These are phyloP conservation scores for Fusarium agapanthi DNA, from an alignment of 2,329 filamentous ascomycete species.

Conservation along the genomic window DNA sequence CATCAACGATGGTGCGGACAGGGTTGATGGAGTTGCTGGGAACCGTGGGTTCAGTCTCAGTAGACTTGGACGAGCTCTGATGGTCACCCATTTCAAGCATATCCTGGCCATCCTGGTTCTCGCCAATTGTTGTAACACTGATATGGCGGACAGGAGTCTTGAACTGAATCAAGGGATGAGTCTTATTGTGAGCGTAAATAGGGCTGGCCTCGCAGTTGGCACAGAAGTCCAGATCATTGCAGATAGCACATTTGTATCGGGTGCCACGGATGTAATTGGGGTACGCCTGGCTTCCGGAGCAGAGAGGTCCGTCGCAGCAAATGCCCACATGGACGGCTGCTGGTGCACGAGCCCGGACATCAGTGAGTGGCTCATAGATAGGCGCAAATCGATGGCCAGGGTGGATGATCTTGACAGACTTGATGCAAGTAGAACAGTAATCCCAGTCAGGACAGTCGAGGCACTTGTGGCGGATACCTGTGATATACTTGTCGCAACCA, in stretches of 20 bases:
- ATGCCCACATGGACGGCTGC: slow-evolving; percentile 78
- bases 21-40: slow-evolving; percentile 58
- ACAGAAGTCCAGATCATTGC: slow-evolving; percentile 94
- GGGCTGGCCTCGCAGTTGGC: slow-evolving; percentile 92
- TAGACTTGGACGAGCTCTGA: slow-evolving; percentile 55
- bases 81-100: slow-evolving; percentile 78
- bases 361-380: slow-evolving; percentile 76
- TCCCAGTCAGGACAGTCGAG: slow-evolving; percentile 98
- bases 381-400: slow-evolving; percentile 88
- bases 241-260: slow-evolving; percentile 97
- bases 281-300: slow-evolving; percentile 64
- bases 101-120: slow-evolving; percentile 72
- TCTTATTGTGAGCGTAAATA: slow-evolving; percentile 85
- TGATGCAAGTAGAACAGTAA: slow-evolving; percentile 82
- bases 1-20: slow-evolving; percentile 77
- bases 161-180: slow-evolving; percentile 97
- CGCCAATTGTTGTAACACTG: slow-evolving; percentile 83
- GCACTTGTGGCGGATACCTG: slow-evolving; percentile 94
- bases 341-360: slow-evolving; percentile 30
- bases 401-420: slow-evolving; percentile 74
- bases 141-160: slow-evolving; percentile 91
- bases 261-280: slow-evolving; percentile 82
- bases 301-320: slow-evolving; percentile 94
- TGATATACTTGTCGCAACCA: slow-evolving; percentile 88
- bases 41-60: slow-evolving; percentile 53